These are phyloP conservation scores for Cyclocybe aegerita DNA, from an alignment of 768 basidiomycete species.

Conservation along the genomic window DNA sequence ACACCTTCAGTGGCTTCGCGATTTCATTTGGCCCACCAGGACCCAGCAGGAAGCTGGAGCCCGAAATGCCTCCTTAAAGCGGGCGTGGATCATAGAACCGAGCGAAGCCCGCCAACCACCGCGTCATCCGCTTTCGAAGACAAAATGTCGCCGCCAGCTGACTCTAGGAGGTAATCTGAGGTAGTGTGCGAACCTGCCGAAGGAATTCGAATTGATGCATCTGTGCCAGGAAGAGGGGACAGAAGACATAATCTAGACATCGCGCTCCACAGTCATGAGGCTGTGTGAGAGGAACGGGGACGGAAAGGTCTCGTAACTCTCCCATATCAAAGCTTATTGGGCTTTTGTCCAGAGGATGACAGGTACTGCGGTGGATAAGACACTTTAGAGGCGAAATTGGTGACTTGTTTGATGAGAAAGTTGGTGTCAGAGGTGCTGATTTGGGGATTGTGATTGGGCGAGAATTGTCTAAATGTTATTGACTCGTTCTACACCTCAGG, in stretches of 20 bases:
- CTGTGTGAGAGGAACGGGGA: conserved; percentile 19
- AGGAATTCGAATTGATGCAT: background rate
- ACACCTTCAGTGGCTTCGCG: too few species aligned
- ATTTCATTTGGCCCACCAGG: too few species aligned
- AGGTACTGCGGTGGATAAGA: background rate
- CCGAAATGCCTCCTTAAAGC: too few species aligned
- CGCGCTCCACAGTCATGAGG: conserved; percentile 37
- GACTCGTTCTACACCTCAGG: background rate
- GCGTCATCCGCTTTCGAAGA: background rate
- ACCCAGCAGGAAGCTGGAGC: too few species aligned
- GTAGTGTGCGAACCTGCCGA: background rate
- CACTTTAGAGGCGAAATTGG: too few species aligned
- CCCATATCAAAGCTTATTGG: too few species aligned
- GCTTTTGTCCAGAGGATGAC: too few species aligned
- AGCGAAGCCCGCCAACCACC: too few species aligned
- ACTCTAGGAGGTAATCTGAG: too few species aligned
- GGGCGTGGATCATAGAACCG: too few species aligned
- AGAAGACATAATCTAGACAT: conserved; percentile 2
- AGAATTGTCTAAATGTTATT: conserved; percentile 4
- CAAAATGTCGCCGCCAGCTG: background rate
- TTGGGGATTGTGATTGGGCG: conserved; percentile 6
- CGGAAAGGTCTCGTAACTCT: background rate
- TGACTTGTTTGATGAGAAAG: too few species aligned
- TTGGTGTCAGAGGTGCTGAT: too few species aligned
- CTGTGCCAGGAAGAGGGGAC: background rate